phyloP scores from a whole-genome alignment of 495 filamentous ascomycete species.

The Aspergillus egyptiacus region DNA sequence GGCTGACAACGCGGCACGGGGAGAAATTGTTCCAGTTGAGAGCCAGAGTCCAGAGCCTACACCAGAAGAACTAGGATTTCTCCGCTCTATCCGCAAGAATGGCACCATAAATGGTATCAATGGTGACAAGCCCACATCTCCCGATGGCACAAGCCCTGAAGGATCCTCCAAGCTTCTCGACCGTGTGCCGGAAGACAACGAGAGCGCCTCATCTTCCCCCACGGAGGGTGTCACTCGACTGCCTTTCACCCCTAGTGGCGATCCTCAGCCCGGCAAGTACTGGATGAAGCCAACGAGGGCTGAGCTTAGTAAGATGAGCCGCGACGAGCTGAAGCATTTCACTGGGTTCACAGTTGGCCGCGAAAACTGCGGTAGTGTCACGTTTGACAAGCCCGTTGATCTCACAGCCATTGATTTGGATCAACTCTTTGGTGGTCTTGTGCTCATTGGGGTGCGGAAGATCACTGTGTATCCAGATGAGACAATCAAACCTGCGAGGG shows the following conservation, averaged over 20 bases:
- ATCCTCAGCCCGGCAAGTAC: conserved; percentile 66
- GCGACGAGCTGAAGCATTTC: conserved; percentile 64
- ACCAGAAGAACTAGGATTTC: conserved; percentile 61
- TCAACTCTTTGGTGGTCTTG: conserved; percentile 63
- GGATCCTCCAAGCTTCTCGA: conserved; percentile 73
- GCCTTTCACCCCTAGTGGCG: conserved; percentile 32
- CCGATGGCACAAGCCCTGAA: conserved; percentile 47
- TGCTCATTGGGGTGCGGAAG: conserved; percentile 64
- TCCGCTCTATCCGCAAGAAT: conserved; percentile 48
- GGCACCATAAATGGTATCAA: conserved; percentile 47
- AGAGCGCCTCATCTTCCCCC: conserved; percentile 19
- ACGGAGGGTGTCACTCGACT: conserved; percentile 29
- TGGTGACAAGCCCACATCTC: conserved; percentile 27
- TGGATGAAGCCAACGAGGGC: conserved; percentile 72
- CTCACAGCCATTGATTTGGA: conserved; percentile 67
- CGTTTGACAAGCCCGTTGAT: conserved; percentile 77
- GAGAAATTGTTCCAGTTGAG: conserved; percentile 41
- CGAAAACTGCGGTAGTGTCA: conserved; percentile 67
- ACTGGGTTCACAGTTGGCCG: conserved; percentile 74
- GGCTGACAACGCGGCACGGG: conserved; percentile 35
- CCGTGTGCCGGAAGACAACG: conserved; percentile 66
- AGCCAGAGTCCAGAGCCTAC: conserved; percentile 48
- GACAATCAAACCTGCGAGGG: conserved; percentile 67
- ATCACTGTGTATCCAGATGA: conserved; percentile 81
- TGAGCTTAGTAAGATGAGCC: conserved; percentile 68